phyloP scores from a whole-genome alignment of 169 alveolate genomes.

The Theileria annulata region DNA sequence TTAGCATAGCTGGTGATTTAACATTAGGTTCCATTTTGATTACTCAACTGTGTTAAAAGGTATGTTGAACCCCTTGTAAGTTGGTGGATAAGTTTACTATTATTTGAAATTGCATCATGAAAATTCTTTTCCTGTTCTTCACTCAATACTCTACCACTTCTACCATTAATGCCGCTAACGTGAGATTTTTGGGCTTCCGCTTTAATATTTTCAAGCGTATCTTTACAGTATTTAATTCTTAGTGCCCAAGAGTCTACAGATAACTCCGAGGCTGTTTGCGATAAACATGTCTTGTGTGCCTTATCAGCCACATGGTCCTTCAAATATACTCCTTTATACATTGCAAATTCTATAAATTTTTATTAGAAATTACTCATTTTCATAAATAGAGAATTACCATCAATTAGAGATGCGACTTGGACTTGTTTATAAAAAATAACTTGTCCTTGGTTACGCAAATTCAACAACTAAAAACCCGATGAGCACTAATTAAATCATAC shows the following conservation, averaged over 20 bases:
- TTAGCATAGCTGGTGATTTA: conserved; percentile 21
- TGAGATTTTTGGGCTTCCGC: conserved; percentile 46
- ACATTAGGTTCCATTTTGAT: not conserved
- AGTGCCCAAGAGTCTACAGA: conserved; percentile 52
- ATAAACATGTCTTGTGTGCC: conserved; percentile 51
- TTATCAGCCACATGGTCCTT: conserved; percentile 59
- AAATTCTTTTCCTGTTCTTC: conserved; percentile 43
- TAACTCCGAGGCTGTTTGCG: conserved; percentile 63
- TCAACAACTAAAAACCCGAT: conserved; percentile 3
- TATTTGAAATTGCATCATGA: conserved; percentile 27
- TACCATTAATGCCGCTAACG: not conserved
- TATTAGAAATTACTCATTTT: too few species aligned
- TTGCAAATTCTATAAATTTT: conserved; percentile 33
- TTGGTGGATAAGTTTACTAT: conserved; percentile 41
- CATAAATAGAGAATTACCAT: conserved; percentile 31
- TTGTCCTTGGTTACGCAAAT: conserved; percentile 45
- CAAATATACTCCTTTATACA: conserved; percentile 33
- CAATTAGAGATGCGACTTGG: conserved; percentile 54
- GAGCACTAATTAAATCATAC: not conserved
- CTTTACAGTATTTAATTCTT: conserved; percentile 44
- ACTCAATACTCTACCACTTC: conserved; percentile 18
- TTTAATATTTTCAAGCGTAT: conserved; percentile 54
- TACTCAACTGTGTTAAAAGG: conserved; percentile 9
- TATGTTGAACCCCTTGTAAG: conserved; percentile 48
- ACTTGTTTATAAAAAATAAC: conserved; percentile 50